Conservation (phyloP, 148 eudicot species). For the Suaeda aralocaspica region DNA sequence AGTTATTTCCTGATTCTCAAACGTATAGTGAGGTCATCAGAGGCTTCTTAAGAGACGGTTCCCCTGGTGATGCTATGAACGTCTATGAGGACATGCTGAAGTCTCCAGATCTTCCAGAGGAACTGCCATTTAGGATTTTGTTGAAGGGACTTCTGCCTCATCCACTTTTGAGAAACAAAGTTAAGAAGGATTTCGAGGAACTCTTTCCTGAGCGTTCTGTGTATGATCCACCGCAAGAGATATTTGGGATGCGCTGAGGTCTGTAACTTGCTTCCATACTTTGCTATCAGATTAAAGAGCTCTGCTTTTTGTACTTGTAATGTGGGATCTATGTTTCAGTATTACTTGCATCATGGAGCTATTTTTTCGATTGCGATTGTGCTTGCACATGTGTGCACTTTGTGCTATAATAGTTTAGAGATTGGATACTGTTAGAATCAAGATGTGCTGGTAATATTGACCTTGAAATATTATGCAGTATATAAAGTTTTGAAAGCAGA, state of each 20-base stretch:
- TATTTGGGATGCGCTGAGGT: constrained; percentile 84
- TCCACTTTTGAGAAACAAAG: constrained; percentile 88
- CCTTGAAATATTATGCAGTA: no score
- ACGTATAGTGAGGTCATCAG: constrained; percentile 83
- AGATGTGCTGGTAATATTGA: no score
- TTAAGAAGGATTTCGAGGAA: constrained; percentile 88
- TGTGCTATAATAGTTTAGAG: no score
- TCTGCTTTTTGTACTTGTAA: no score
- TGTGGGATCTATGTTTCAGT: no score
- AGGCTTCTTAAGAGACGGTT: constrained; percentile 78
- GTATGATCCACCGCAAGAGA: constrained; percentile 95
- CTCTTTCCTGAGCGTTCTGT: constrained; percentile 77
- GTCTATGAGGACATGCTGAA: constrained; percentile 93
- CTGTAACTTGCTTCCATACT: no score
- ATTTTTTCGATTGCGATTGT: no score
- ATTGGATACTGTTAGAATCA: no score
- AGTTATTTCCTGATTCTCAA: constrained; percentile 78
- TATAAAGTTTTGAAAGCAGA: no score
- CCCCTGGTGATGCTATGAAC: constrained; percentile 97
- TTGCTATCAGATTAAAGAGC: no score
- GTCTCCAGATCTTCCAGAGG: constrained; percentile 90
- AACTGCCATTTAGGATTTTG: constrained; percentile 77
- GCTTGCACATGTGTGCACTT: no score
- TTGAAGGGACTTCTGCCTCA: constrained; percentile 94
- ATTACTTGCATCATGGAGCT: no score